phyloP scores from a whole-genome alignment of 768 basidiomycete genomes.

The Neoboletus subvelutipes region DNA sequence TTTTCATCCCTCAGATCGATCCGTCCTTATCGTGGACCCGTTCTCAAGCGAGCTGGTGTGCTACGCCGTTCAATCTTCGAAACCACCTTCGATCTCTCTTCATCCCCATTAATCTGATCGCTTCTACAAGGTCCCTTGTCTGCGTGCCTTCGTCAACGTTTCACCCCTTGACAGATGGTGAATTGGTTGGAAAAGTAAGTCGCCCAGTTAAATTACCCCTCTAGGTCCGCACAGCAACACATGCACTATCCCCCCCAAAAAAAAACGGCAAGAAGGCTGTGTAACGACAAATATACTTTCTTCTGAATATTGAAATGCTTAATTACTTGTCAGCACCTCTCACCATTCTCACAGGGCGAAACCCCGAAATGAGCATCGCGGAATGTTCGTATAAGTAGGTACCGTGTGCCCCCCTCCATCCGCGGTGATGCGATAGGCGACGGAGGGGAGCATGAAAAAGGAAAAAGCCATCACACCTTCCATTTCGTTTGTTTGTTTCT shows the following conservation, averaged over 20 bases:
- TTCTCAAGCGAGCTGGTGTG: constrained; percentile 1
- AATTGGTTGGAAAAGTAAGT: not conserved
- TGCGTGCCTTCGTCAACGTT: not conserved
- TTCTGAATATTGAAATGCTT: not conserved
- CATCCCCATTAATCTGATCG: constrained; percentile 7
- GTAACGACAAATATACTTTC: constrained; percentile 6
- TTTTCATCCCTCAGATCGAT: constrained; percentile 15
- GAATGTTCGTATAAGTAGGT: constrained; percentile 14
- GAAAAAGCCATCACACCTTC: constrained; percentile 6
- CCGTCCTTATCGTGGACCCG: constrained; percentile 21
- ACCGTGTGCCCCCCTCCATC: constrained; percentile 1
- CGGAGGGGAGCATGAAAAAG: constrained; percentile 9
- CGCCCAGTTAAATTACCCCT: not conserved
- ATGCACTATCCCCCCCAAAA: constrained; percentile 4
- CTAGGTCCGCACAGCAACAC: constrained; percentile 9
- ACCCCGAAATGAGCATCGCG: constrained; percentile 23
- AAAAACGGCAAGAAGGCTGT: not conserved
- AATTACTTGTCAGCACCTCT: not conserved
- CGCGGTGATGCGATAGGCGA: constrained; percentile 14
- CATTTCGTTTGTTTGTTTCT: not conserved
- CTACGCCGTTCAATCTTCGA: constrained; percentile 18
- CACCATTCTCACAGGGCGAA: constrained; percentile 2
- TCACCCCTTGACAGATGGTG: not conserved
- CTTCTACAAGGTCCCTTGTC: not conserved
- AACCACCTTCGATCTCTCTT: not conserved